These are phyloP conservation scores for Podosphaera leucotricha DNA, from an alignment of 2,329 filamentous ascomycete genomes.

Conservation along the genomic window DNA sequence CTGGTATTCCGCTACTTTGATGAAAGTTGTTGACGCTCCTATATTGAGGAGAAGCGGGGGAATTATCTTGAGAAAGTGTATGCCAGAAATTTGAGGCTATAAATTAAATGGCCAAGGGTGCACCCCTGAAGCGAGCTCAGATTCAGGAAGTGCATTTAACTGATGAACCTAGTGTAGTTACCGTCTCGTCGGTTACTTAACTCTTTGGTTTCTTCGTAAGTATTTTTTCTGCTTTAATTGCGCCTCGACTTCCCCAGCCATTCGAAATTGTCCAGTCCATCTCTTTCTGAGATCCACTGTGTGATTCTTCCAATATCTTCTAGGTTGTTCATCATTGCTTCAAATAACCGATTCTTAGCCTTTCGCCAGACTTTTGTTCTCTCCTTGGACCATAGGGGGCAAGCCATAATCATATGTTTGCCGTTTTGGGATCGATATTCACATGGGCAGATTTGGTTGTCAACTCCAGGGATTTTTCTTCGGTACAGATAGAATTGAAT, in stretches of 20 bases:
- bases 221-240: neutral
- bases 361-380: neutral
- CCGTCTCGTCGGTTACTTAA: neutral
- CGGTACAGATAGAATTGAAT: neutral
- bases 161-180: no score
- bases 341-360: neutral
- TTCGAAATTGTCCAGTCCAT: neutral
- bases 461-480: neutral
- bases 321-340: neutral
- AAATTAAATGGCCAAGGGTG: no score
- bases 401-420: neutral
- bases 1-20: no score
- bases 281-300: neutral
- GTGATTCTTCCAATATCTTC: neutral
- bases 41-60: no score
- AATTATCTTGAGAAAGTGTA: no score
- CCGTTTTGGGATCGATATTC: neutral
- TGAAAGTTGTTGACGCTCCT: no score
- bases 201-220: neutral
- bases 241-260: neutral
- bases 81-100: no score
- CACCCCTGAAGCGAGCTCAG: no score
- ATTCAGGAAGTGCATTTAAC: slow-evolving; percentile 18
- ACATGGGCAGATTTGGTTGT: neutral
- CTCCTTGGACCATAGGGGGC: neutral